These are phyloP conservation scores for Mollisia scopiformis DNA, from an alignment of 2,329 filamentous ascomycete species.

Conservation along the genomic window DNA sequence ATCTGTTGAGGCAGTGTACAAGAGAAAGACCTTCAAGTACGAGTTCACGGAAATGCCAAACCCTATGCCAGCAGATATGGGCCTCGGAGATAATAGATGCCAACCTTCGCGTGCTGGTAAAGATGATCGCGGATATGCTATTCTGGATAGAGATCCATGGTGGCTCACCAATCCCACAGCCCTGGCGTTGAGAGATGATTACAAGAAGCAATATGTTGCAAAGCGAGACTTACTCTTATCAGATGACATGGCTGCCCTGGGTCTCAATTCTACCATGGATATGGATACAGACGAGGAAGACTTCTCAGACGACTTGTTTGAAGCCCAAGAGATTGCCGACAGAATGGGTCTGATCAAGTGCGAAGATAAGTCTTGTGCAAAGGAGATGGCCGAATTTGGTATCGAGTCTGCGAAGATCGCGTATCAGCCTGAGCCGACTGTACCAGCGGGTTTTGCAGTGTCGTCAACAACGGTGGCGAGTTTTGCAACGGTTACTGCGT, in stretches of 20 bases:
- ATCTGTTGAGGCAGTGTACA: not conserved
- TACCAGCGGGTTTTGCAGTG: not conserved
- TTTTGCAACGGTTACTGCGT: not conserved
- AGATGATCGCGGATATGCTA: conserved; percentile 8
- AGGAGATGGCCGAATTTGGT: not conserved
- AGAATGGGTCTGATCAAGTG: not conserved
- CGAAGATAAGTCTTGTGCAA: not conserved
- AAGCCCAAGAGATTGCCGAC: not conserved
- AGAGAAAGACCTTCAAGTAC: not conserved
- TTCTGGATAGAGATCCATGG: conserved; percentile 2
- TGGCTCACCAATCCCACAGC: not conserved
- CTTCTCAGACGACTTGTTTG: not conserved
- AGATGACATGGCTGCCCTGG: not conserved
- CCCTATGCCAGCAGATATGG: conserved; percentile 3
- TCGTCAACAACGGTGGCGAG: not conserved
- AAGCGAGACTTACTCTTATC: not conserved
- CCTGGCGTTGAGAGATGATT: not conserved
- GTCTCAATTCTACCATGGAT: not conserved
- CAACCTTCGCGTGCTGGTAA: not conserved
- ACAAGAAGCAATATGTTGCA: conserved; percentile 3
- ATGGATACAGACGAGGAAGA: not conserved
- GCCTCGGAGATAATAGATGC: conserved; percentile 6
- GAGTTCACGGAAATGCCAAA: not conserved
- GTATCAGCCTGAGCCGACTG: not conserved
- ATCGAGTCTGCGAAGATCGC: conserved; percentile 2